Evolutionary conservation across 495 filamentous ascomycete species (phyloP).

Genomic region (Rostrohypoxylon terebratum): DNA sequence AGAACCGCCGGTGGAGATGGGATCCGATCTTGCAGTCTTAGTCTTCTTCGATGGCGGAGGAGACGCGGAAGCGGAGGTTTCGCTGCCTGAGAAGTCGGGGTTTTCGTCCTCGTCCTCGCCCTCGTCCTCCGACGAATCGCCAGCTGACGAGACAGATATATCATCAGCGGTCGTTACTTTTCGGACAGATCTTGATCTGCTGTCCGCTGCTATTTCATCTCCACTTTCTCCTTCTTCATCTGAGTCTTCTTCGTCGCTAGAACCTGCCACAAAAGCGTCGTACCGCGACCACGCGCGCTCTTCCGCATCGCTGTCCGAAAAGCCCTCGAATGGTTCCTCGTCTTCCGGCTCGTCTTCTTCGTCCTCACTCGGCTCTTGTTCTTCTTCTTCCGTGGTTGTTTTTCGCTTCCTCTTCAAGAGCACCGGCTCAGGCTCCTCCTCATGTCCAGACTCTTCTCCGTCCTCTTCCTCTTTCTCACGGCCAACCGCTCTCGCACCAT

Average conservation of each 20-base stretch:
- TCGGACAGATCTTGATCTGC: slow-evolving; percentile 36
- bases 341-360: slow-evolving; percentile 40
- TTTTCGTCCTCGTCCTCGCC: slow-evolving; percentile 18
- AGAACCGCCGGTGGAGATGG: slow-evolving; percentile 55
- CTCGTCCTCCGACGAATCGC: slow-evolving; percentile 20
- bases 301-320: slow-evolving; percentile 65
- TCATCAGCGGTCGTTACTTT: slow-evolving; percentile 36
- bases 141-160: slow-evolving; percentile 46
- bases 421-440: slow-evolving; percentile 27
- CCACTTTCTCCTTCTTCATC: slow-evolving; percentile 41
- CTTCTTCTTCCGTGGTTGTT: slow-evolving; percentile 26
- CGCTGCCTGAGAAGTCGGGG: slow-evolving; percentile 40
- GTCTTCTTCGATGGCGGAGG: slow-evolving; percentile 57
- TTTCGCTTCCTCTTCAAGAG: slow-evolving; percentile 37
- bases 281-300: slow-evolving; percentile 59
- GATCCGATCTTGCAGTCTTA: slow-evolving; percentile 42
- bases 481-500: slow-evolving; percentile 20
- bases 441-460: slow-evolving; percentile 27
- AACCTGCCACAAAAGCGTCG: slow-evolving; percentile 55
- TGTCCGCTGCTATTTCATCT: slow-evolving; percentile 36
- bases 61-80: slow-evolving; percentile 50
- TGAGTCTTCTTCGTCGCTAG: slow-evolving; percentile 54
- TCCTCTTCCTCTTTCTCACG: slow-evolving; percentile 32
- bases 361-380: slow-evolving; percentile 33
- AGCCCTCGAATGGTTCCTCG: slow-evolving; percentile 61